Base-by-base conservation (phyloP, 2,329 filamentous ascomycete genomes). In the Colletotrichum cereale region DNA sequence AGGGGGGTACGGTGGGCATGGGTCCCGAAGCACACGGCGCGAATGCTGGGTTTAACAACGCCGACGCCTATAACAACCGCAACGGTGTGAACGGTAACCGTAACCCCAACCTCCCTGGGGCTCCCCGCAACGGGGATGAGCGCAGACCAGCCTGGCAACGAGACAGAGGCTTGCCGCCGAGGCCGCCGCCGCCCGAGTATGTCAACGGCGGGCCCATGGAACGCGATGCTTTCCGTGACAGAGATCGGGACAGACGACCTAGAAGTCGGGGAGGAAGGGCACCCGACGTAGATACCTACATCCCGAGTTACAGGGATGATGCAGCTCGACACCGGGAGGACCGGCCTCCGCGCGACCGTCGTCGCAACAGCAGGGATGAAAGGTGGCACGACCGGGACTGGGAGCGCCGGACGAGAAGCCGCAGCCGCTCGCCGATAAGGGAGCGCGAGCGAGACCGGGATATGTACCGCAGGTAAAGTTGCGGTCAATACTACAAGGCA, bases 1-100 rank as follows among this genome's bases (percentile, higher is more conserved):
- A 96, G 75, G 96, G 95, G 16, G 96, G 94, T 5, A 95, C 94
- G 1, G 95, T 97, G 3, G 96, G 96, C 18, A 90, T 94, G 77
- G 90, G 90, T n/a, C 85, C 86, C 1, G 85, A 86, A 36, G 77
- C 75, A 5, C 76, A 76, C 65, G 84, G 86, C 11, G 85, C 86
- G 12, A 86, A 87, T 73, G 80, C 81, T 47, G 84, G 86, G 2
- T 87, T 89, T 78, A 84, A 85, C 72, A 85, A 83, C 71, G 83
- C 83, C 29, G 87, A 89, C 62, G 84, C 83, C 12, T 89, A 86
- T 71, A 84, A 83, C 26, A 77, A 80, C 2, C 79, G 86, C 10
- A 87, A 87, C 72, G 85, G 86, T 44, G 80, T 81, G 38, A 87
- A 86, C 62, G 84, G 84, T 7, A 80, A 82, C 29, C 82, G 86